Base-by-base conservation (phyloP, 1,139 yeast species). In the Zygoascus meyerae region DNA sequence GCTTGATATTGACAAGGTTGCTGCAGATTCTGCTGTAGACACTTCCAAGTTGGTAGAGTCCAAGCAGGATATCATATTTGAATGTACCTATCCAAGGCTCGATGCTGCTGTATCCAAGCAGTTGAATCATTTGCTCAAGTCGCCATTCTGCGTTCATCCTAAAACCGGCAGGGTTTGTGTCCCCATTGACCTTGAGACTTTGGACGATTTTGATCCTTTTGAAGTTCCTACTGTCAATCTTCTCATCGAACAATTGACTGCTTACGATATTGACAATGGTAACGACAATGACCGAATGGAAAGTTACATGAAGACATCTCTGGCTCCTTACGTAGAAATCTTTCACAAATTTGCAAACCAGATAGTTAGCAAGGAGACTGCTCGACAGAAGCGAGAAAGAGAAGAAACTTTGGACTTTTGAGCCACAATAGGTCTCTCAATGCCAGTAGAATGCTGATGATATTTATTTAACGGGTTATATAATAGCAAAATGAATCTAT, bases 111-210 rank as follows among this genome's bases (percentile, higher is more conserved):
- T 92, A 37, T 85, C 98, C 8, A 77, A 83, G 56, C 95, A 86
- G 64, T 73, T 90, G 57, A 86, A 82, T 66, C 99, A 92, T 70
- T 81, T 92, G 69, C 77, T 92, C 59, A 92, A 92, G 63, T 85
- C 97, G 1, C 99, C 99, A n/a, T 92, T 94, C 65, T 92, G 97
- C 71, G 82, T 92, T 42, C 99, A 92, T 63, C 99, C 99, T 1
- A 82, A 89, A 5, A 94, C 99, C 0, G 97, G 97, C n/a, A 57
- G 89, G 57, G 86, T 92, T 3, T 92, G 98, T 78, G 97, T 94
- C 6, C 97, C 98, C 0, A 89, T 92, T 58, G 86, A 83, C 59
- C 79, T 86, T 17, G 61, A 54, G 33, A 63, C 61, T 56, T 55
- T 61, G 12, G 76, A 76, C 48, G 78, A 79, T 1, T 92, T 92